phyloP scores from a whole-genome alignment of 495 filamentous ascomycete species.

The Lindgomyces ingoldianus region DNA sequence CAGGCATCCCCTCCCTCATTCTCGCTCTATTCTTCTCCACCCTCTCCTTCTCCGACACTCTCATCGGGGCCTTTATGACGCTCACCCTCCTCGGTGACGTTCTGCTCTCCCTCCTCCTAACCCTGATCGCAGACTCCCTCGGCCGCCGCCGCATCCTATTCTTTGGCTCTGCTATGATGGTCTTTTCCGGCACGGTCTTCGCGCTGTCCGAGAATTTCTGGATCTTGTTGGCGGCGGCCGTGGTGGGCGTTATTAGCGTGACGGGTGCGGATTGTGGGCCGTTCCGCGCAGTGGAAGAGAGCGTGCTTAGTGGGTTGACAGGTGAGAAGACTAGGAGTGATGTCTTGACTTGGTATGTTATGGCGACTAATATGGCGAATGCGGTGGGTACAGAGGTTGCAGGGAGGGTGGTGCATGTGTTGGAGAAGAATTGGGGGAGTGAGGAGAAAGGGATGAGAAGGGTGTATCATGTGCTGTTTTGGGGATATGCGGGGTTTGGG shows the following conservation, averaged over 20 bases:
- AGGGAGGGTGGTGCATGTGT: slow-evolving; percentile 63
- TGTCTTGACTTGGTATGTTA: slow-evolving; percentile 46
- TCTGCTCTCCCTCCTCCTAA: slow-evolving; percentile 70
- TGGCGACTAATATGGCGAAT: slow-evolving; percentile 63
- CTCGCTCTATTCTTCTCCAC: slow-evolving; percentile 70
- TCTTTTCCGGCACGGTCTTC: slow-evolving; percentile 66
- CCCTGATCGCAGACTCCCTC: slow-evolving; percentile 71
- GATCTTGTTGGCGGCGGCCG: slow-evolving; percentile 69
- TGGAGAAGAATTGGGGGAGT: slow-evolving; percentile 53
- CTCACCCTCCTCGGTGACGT: slow-evolving; percentile 81
- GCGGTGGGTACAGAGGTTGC: slow-evolving; percentile 66
- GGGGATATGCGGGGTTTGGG: slow-evolving; percentile 69
- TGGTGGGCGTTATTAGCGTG: slow-evolving; percentile 83
- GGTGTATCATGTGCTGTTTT: slow-evolving; percentile 70
- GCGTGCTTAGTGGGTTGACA: slow-evolving; percentile 73
- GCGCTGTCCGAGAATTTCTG: slow-evolving; percentile 70
- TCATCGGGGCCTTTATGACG: slow-evolving; percentile 87
- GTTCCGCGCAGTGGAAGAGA: slow-evolving; percentile 87
- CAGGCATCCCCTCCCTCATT: slow-evolving; percentile 74
- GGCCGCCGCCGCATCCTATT: slow-evolving; percentile 68
- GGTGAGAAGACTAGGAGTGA: slow-evolving; percentile 52
- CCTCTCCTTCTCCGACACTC: slow-evolving; percentile 65
- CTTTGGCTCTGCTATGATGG: slow-evolving; percentile 68
- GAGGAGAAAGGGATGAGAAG: slow-evolving; percentile 55
- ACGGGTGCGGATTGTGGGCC: slow-evolving; percentile 55